These are phyloP conservation scores for Calonectria pauciramosa DNA, from an alignment of 2,329 filamentous ascomycete species.

Conservation along the genomic window DNA sequence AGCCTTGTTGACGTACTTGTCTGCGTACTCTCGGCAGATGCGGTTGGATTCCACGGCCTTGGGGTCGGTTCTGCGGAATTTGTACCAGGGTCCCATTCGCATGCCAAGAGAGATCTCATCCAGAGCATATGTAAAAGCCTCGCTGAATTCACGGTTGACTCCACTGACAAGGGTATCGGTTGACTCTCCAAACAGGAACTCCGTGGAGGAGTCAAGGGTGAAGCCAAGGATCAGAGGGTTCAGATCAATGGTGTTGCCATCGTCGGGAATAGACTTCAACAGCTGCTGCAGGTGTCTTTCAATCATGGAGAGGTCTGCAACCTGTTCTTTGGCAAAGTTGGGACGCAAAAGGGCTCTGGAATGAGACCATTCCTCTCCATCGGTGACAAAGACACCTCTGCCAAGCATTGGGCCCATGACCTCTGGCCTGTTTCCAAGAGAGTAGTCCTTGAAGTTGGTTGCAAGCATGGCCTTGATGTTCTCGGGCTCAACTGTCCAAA, in stretches of 20 bases:
- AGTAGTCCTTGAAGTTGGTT: constrained; percentile 45
- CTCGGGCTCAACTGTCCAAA: constrained; percentile 43
- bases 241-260: constrained; percentile 58
- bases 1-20: constrained; percentile 1
- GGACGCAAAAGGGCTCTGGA: constrained; percentile 56
- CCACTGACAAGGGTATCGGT: constrained; percentile 39
- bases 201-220: constrained; percentile 63
- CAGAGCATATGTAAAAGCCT: not conserved
- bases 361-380: constrained; percentile 53
- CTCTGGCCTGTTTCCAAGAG: constrained; percentile 42
- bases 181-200: constrained; percentile 74
- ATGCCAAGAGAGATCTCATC: not conserved
- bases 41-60: not conserved
- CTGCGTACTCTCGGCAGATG: not conserved
- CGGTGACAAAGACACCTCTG: constrained; percentile 55
- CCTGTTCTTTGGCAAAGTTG: constrained; percentile 57
- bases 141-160: not conserved
- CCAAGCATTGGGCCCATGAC: constrained; percentile 58
- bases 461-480: constrained; percentile 48
- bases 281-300: constrained; percentile 42
- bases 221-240: constrained; percentile 60
- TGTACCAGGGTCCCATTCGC: not conserved
- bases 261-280: not conserved
- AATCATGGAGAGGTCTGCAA: constrained; percentile 58
- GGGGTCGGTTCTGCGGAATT: not conserved